A percentile compares a stretch with the other conserved stretches of the same genome.
phyloP scores from a whole-genome alignment of 1,284 basidiomycete genomes.

The Porphyrellus sp. region DNA sequence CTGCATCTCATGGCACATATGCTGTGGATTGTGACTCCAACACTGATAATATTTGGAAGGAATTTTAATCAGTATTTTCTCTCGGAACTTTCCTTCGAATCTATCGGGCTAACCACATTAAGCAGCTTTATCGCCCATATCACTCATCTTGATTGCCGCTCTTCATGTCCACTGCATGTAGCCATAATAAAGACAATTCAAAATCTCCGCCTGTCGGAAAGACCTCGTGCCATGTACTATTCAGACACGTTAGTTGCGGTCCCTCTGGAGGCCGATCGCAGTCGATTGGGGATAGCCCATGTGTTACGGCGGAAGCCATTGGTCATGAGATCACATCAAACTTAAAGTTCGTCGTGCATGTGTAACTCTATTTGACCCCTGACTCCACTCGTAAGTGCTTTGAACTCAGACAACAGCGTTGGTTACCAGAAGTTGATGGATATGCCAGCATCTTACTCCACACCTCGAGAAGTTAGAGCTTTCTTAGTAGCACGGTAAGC shows the following conservation, averaged over 20 bases:
- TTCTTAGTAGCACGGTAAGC: not conserved
- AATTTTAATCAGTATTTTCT: slow-evolving; percentile 35
- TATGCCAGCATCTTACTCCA: slow-evolving; percentile 14
- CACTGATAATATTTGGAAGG: slow-evolving; percentile 52
- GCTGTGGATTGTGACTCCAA: slow-evolving; percentile 41
- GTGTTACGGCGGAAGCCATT: not conserved
- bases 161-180: slow-evolving; percentile 24
- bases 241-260: slow-evolving; percentile 1
- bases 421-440: slow-evolving; percentile 14
- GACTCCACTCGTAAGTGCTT: slow-evolving; percentile 4
- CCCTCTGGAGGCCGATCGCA: slow-evolving; percentile 5
- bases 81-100: slow-evolving; percentile 1
- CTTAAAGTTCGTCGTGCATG: slow-evolving; percentile 22
- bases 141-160: slow-evolving; percentile 5
- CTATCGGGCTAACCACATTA: slow-evolving; percentile 4
- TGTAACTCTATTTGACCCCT: slow-evolving; percentile 17
- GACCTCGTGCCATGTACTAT: not conserved
- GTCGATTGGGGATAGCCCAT: slow-evolving; percentile 5
- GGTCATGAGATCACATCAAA: slow-evolving; percentile 16
- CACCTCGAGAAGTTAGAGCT: slow-evolving; percentile 1
- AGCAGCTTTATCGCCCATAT: slow-evolving; percentile 5
- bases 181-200: slow-evolving; percentile 9
- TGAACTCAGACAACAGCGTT: slow-evolving; percentile 19
- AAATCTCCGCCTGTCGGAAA: slow-evolving; percentile 9
- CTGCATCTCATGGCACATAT: slow-evolving; percentile 42